Conservation (phyloP, 495 filamentous ascomycete species). For the Margaritispora aquatica region DNA sequence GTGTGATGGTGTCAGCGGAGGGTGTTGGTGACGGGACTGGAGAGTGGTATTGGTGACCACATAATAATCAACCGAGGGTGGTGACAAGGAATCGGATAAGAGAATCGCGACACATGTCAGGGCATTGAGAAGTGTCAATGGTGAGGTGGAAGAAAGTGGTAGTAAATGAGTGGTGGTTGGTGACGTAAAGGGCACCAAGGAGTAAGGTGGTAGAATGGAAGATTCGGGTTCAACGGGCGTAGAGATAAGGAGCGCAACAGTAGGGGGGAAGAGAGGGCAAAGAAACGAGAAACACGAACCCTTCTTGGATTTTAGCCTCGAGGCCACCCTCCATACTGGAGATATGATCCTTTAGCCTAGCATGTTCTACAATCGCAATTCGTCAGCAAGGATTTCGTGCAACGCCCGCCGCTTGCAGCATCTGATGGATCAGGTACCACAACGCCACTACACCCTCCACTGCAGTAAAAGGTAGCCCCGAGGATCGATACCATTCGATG, state of each 20-base stretch:
- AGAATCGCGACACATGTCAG: not conserved
- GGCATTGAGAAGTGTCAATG: not conserved
- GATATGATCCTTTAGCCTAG: constrained; percentile 87
- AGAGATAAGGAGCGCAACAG: not conserved
- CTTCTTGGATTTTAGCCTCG: constrained; percentile 89
- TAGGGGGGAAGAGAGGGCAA: not conserved
- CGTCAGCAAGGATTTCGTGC: constrained; percentile 24
- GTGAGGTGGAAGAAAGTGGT: not conserved
- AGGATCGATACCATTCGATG: too few species aligned
- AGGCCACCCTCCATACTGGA: constrained; percentile 81
- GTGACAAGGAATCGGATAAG: not conserved
- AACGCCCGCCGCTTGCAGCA: constrained; percentile 13
- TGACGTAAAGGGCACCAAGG: not conserved
- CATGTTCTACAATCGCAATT: constrained; percentile 62
- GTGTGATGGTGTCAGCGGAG: not conserved
- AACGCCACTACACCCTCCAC: constrained; percentile 5
- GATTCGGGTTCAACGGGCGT: not conserved
- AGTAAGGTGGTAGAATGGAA: not conserved
- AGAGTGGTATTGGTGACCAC: not conserved
- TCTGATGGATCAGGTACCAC: constrained; percentile 18
- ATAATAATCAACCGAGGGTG: not conserved
- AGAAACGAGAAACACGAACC: constrained; percentile 26
- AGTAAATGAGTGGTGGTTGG: too few species aligned
- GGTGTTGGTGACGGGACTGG: not conserved
- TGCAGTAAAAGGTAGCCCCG: too few species aligned